Conservation (phyloP, 768 basidiomycete genomes). For the Coprinopsis cinerea region DNA sequence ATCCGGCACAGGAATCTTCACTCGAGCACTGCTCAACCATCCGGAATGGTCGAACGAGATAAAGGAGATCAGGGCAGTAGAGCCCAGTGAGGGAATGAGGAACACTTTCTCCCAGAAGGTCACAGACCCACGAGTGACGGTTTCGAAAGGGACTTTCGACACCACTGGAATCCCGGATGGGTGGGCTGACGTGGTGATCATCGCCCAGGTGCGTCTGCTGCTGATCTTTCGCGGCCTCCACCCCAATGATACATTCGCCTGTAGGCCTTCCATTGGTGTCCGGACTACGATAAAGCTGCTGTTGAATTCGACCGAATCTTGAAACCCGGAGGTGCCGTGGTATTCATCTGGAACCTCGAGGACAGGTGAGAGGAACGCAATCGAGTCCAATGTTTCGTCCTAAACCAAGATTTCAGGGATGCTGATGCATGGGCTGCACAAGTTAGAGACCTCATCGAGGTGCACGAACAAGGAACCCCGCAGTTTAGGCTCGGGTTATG, state of each 20-base stretch:
- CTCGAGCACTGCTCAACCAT: slow-evolving; percentile 70
- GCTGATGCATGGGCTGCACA: slow-evolving; percentile 68
- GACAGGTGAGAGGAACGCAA: slow-evolving; percentile 46
- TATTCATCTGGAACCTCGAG: slow-evolving; percentile 89
- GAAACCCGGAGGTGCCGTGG: slow-evolving; percentile 65
- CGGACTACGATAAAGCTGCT: slow-evolving; percentile 66
- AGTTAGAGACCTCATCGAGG: slow-evolving; percentile 64
- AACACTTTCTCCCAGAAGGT: slow-evolving; percentile 55
- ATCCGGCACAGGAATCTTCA: slow-evolving; percentile 85
- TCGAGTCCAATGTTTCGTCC: not conserved
- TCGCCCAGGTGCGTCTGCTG: slow-evolving; percentile 56
- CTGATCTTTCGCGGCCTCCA: not conserved
- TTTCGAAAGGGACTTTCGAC: slow-evolving; percentile 68
- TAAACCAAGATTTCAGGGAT: slow-evolving; percentile 31
- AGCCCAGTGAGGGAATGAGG: slow-evolving; percentile 88
- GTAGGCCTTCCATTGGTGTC: slow-evolving; percentile 94
- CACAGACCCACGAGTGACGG: slow-evolving; percentile 44
- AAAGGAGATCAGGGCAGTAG: slow-evolving; percentile 57
- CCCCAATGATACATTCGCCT: slow-evolving; percentile 9
- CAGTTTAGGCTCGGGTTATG: slow-evolving; percentile 78
- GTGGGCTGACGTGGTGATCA: slow-evolving; percentile 74
- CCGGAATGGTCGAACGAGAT: slow-evolving; percentile 47
- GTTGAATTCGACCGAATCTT: slow-evolving; percentile 77
- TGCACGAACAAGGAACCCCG: slow-evolving; percentile 66
- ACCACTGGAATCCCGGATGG: slow-evolving; percentile 50